A percentile compares a stretch with the other conserved stretches of the same genome.
These are phyloP conservation scores for Blastobotrys illinoisensis DNA, from an alignment of 1,139 yeast genomes.

Conservation along the genomic window DNA sequence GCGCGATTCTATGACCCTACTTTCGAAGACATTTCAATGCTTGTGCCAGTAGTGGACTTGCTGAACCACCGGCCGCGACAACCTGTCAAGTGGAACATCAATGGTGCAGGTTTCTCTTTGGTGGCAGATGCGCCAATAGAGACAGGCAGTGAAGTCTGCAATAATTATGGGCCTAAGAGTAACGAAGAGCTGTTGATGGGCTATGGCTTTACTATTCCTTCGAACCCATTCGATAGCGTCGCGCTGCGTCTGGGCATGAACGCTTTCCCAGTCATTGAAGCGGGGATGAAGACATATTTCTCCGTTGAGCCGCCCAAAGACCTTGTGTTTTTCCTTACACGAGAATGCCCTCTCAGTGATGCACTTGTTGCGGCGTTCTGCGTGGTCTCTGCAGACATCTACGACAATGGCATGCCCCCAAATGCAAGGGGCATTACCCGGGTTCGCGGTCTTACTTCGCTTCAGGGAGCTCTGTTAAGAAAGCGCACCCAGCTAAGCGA, in stretches of 20 bases:
- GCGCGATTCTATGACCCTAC: slow-evolving; percentile 39
- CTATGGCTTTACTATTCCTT: slow-evolving; percentile 62
- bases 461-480: neutral
- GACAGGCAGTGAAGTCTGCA: slow-evolving; percentile 51
- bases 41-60: slow-evolving; percentile 73
- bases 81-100: slow-evolving; percentile 58
- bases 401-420: slow-evolving; percentile 4
- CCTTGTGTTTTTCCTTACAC: slow-evolving; percentile 19
- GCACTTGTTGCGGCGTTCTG: slow-evolving; percentile 16
- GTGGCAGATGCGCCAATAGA: slow-evolving; percentile 22
- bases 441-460: neutral
- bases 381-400: slow-evolving; percentile 9
- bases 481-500: neutral
- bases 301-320: slow-evolving; percentile 13
- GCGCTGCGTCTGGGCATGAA: slow-evolving; percentile 38
- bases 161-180: slow-evolving; percentile 83
- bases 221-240: slow-evolving; percentile 59
- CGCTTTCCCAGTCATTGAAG: slow-evolving; percentile 5
- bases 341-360: slow-evolving; percentile 18
- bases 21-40: slow-evolving; percentile 33
- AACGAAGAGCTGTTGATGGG: slow-evolving; percentile 63
- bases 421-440: neutral
- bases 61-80: slow-evolving; percentile 63
- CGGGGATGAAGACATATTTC: neutral
- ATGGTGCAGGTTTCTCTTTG: slow-evolving; percentile 26